phyloP scores from a whole-genome alignment of 306 rosid genomes.

The Elaeagnus macrophylla region DNA sequence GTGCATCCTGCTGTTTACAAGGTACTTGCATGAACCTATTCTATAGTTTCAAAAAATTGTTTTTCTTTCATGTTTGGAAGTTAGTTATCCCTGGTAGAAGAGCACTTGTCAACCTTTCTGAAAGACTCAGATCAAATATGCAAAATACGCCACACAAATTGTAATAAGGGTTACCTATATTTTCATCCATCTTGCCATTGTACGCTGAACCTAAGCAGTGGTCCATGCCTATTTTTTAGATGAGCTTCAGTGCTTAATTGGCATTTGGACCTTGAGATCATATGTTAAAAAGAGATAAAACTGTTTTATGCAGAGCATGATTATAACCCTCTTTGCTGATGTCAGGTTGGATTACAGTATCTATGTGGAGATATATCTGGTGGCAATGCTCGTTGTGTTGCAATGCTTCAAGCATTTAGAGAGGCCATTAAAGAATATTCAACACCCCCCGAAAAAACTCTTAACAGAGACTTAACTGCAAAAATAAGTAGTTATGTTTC shows the following conservation, averaged over 20 bases:
- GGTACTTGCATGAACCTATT: slow-evolving; percentile 27
- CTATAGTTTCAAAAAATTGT: slow-evolving; percentile 2
- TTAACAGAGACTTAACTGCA: slow-evolving; percentile 66
- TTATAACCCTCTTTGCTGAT: slow-evolving; percentile 1
- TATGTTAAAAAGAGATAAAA: slow-evolving; percentile 27
- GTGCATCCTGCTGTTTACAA: slow-evolving; percentile 79
- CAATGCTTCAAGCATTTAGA: slow-evolving; percentile 78
- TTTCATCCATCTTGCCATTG: neutral
- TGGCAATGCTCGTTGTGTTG: slow-evolving; percentile 78
- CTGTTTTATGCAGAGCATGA: slow-evolving; percentile 6
- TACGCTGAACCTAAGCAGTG: neutral
- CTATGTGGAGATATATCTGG: slow-evolving; percentile 65
- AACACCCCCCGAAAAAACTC: slow-evolving; percentile 55
- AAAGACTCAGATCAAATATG: neutral
- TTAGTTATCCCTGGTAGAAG: neutral
- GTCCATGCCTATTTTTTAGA: slow-evolving; percentile 5
- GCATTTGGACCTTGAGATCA: slow-evolving; percentile 25
- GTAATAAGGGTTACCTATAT: neutral
- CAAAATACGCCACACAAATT: neutral
- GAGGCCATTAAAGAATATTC: slow-evolving; percentile 68
- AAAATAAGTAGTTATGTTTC: slow-evolving; percentile 70
- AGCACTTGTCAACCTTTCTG: neutral
- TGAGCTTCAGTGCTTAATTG: slow-evolving; percentile 1
- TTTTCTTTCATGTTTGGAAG: neutral
- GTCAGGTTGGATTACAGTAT: slow-evolving; percentile 74